Evolutionary conservation across 2,329 filamentous ascomycete species (phyloP).

Genomic region (Sporothrix phasma): DNA sequence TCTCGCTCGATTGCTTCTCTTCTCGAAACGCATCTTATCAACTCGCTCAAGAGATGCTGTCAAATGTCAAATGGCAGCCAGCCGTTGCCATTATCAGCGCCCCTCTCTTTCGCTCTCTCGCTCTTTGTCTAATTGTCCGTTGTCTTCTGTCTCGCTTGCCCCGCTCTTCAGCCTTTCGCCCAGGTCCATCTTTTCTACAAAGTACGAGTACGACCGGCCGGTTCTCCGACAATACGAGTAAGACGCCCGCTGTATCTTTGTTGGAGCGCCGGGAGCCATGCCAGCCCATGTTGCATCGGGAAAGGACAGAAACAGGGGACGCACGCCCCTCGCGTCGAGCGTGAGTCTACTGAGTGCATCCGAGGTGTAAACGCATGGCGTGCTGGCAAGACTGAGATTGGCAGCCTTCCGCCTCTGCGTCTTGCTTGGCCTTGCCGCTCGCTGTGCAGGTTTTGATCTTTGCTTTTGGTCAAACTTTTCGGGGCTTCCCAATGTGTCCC

Average conservation of each 20-base stretch:
- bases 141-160: neutral
- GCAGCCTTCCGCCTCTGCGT: neutral
- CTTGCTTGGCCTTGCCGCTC: neutral
- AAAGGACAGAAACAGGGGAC: neutral
- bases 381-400: neutral
- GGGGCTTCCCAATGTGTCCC: neutral
- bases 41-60: neutral
- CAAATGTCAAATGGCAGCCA: no score
- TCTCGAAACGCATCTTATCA: neutral
- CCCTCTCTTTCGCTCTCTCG: neutral
- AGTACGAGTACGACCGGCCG: neutral
- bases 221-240: neutral
- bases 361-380: neutral
- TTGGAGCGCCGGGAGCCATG: neutral
- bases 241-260: neutral
- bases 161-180: slow-evolving; percentile 6
- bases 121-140: neutral
- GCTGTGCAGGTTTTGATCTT: neutral
- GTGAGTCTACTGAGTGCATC: neutral
- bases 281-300: neutral
- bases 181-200: neutral
- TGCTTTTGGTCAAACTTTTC: neutral
- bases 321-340: neutral
- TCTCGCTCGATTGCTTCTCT: no score
- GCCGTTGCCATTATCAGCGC: neutral